Evolutionary conservation across 208 protist species (phyloP), one percentile per base, ranked within the genome.

Genomic region (Leishmania tarentolae): DNA sequence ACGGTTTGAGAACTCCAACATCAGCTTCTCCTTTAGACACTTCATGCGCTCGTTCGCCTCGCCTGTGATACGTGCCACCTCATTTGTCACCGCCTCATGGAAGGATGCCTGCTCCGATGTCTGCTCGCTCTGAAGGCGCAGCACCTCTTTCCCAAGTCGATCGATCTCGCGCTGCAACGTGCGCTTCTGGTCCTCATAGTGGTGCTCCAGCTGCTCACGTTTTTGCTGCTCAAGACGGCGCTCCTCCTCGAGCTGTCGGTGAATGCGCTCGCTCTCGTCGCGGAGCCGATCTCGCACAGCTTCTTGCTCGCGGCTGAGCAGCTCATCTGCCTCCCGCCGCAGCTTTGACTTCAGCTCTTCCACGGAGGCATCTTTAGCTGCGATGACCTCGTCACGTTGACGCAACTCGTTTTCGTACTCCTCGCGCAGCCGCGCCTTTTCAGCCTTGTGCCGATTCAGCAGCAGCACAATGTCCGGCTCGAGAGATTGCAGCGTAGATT

Each of bases 391-490:
- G 74, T 98, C 95, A 13, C 92, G 80, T 69, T 91, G 88, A n/a
- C 91, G 89, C 37, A 98, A 87, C 81, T 96, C 95, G 46, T 92
- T 93, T 78, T 96, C 89, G 88, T 94, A 97, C 76, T 96, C 91
- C 86, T 98, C 93, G 59, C 90, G 88, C 84, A 98, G 84, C 15
- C 95, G 87, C 46, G 93, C 90, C 85, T 97, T 97, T 79, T 98
- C 95, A 7, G 95, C 92, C 83, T 96, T 96, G 88, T 98, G 95
- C 17, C 94, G 88, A 71, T 97, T 96, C 57, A 98, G 87, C n/a
- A 98, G 86, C 73, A 97, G 86, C 63, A 96, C 94, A 76, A 98
- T 98, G 73, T 98, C 95, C 11, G 95, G 95, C 85, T 98, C 93
- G 17, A 98, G 88, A 19, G 95, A 95, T 86, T 97, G 95, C 71